Evolutionary conservation across 805 yeast species (phyloP).

Genomic region (Ogataea haglerorum): DNA sequence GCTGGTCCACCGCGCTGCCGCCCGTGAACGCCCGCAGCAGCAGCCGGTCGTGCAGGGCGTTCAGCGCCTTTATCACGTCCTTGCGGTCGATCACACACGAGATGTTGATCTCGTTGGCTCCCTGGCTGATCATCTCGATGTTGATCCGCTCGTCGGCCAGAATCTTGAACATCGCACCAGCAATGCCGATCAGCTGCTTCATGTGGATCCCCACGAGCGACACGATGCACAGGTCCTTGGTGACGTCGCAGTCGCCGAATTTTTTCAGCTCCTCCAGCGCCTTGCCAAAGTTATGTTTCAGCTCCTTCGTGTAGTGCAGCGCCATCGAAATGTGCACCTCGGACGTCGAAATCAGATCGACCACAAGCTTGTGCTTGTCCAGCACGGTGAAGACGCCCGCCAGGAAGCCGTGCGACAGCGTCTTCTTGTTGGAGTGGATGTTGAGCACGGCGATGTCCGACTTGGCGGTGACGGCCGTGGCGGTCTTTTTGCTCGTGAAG

Average conservation of each 20-base stretch:
- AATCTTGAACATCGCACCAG: conserved; percentile 94
- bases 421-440: conserved; percentile 90
- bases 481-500: conserved; percentile 57
- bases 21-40: conserved; percentile 43
- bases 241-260: conserved; percentile 87
- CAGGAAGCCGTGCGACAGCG: conserved; percentile 90
- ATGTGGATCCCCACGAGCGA: conserved; percentile 95
- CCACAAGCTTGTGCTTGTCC: conserved; percentile 81
- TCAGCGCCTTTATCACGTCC: conserved; percentile 81
- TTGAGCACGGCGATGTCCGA: conserved; percentile 87
- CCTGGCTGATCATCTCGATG: conserved; percentile 97
- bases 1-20: conserved; percentile 40
- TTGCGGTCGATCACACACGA: conserved; percentile 87
- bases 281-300: conserved; percentile 49
- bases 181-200: conserved; percentile 95
- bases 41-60: conserved; percentile 76
- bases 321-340: conserved; percentile 99
- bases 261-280: conserved; percentile 77
- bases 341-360: conserved; percentile 93
- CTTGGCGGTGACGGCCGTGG: conserved; percentile 95
- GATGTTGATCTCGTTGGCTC: conserved; percentile 96
- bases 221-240: conserved; percentile 83
- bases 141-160: conserved; percentile 88
- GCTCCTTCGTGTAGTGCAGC: conserved; percentile 70
- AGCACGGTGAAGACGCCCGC: conserved; percentile 85